These are phyloP conservation scores for Yarrowia deformans DNA, from an alignment of 805 yeast genomes.

Conservation along the genomic window DNA sequence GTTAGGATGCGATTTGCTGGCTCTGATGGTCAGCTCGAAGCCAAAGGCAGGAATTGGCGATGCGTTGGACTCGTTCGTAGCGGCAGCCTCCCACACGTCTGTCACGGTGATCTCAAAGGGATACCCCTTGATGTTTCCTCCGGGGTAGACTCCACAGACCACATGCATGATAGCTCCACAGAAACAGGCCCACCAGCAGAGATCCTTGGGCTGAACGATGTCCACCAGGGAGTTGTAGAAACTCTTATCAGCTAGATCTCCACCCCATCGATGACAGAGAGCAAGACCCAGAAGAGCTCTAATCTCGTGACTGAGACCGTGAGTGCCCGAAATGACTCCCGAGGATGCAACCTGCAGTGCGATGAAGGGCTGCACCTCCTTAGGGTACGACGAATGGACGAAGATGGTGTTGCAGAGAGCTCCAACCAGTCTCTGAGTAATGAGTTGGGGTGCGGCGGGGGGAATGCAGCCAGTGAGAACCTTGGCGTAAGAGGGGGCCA, in stretches of 20 bases:
- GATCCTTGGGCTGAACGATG: constrained; percentile 52
- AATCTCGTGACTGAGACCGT: constrained; percentile 74
- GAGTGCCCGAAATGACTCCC: constrained; percentile 77
- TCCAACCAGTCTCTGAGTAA: constrained; percentile 66
- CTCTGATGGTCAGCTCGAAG: constrained; percentile 45
- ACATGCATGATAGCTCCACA: constrained; percentile 78
- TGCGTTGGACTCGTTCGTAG: constrained; percentile 3
- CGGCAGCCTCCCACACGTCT: constrained; percentile 40
- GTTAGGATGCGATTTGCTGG: constrained; percentile 43
- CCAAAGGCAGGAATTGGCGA: constrained; percentile 39
- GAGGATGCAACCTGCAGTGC: constrained; percentile 75
- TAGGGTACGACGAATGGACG: constrained; percentile 77
- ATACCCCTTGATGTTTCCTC: constrained; percentile 72
- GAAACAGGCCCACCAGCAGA: constrained; percentile 75
- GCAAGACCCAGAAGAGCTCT: constrained; percentile 77
- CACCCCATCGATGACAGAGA: constrained; percentile 83
- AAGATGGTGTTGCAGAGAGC: constrained; percentile 78
- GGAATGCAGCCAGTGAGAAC: constrained; percentile 67
- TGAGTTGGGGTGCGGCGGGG: constrained; percentile 61
- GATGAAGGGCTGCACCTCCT: constrained; percentile 76
- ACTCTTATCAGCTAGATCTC: constrained; percentile 63
- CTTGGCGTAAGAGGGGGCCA: constrained; percentile 63
- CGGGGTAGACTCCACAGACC: constrained; percentile 81
- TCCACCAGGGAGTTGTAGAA: constrained; percentile 52
- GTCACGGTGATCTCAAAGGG: constrained; percentile 43